A percentile compares a stretch with the other conserved stretches of the same genome.
Conservation (phyloP, 495 filamentous ascomycete species). For the Tuber melanosporum region DNA sequence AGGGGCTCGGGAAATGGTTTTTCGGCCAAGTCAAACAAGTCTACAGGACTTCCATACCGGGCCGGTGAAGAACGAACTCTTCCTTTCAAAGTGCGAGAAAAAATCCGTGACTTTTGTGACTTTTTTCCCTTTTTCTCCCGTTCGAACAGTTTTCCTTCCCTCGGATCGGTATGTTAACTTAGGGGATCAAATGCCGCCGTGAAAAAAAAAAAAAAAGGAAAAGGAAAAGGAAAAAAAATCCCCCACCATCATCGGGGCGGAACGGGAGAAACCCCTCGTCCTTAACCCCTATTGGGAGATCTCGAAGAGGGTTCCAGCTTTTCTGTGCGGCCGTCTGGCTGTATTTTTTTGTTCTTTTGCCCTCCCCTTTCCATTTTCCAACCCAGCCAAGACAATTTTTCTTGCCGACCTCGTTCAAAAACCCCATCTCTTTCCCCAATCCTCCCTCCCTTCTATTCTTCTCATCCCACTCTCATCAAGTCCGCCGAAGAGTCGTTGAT, state of each 20-base stretch:
- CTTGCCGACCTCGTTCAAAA: slow-evolving; percentile 36
- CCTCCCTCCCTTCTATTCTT: slow-evolving; percentile 15
- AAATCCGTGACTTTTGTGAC: neutral
- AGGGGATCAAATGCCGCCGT: slow-evolving; percentile 27
- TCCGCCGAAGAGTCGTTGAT: slow-evolving; percentile 40
- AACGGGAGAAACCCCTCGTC: slow-evolving; percentile 32
- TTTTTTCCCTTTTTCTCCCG: neutral
- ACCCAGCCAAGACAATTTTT: slow-evolving; percentile 29
- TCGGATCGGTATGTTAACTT: slow-evolving; percentile 17
- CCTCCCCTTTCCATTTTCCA: slow-evolving; percentile 20
- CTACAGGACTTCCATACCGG: neutral
- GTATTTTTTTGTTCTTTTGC: slow-evolving; percentile 19
- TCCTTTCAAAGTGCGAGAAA: neutral
- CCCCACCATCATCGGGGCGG: slow-evolving; percentile 33
- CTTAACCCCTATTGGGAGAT: slow-evolving; percentile 27
- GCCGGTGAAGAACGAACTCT: neutral
- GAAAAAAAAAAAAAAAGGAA: slow-evolving; percentile 10
- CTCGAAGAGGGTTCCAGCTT: slow-evolving; percentile 18
- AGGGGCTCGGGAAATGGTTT: neutral
- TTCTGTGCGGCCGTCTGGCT: slow-evolving; percentile 19
- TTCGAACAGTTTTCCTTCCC: slow-evolving; percentile 3
- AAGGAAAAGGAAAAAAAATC: neutral
- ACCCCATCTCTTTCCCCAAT: slow-evolving; percentile 29
- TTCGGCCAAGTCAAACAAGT: neutral
- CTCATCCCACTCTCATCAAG: slow-evolving; percentile 19